Evolutionary conservation across 1,284 basidiomycete genomes (phyloP).

Genomic region (Puccinia hordei): DNA sequence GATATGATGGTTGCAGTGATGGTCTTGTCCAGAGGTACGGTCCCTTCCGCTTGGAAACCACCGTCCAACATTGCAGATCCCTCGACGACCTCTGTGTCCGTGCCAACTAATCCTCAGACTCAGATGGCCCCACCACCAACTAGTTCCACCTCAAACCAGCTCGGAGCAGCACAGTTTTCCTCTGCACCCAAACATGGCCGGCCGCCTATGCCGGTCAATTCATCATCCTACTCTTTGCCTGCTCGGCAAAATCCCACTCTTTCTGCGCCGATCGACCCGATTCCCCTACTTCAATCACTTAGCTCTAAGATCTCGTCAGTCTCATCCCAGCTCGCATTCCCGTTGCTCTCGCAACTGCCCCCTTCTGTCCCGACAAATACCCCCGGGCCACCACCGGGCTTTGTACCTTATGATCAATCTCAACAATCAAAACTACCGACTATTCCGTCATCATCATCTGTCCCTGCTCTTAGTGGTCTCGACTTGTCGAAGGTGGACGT

Average conservation of each 20-base stretch:
- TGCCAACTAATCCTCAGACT: background rate
- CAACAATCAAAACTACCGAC: background rate
- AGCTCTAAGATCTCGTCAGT: conserved; percentile 36
- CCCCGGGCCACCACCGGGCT: conserved; percentile 43
- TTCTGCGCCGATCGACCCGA: conserved; percentile 20
- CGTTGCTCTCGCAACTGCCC: conserved; percentile 32
- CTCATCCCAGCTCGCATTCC: conserved; percentile 29
- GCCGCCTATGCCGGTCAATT: conserved; percentile 1
- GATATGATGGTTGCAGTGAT: conserved; percentile 80
- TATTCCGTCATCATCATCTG: background rate
- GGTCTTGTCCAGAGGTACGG: conserved; percentile 72
- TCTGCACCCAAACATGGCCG: conserved; percentile 12
- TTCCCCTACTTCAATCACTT: conserved; percentile 45
- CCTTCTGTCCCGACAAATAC: background rate
- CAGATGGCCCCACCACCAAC: background rate
- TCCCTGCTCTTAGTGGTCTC: conserved; percentile 9
- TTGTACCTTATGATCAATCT: conserved; percentile 39
- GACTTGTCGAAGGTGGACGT: conserved; percentile 49
- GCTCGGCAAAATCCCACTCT: background rate
- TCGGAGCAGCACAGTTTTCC: conserved; percentile 12
- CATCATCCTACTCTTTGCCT: conserved; percentile 20
- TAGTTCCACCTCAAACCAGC: background rate
- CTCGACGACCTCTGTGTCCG: background rate
- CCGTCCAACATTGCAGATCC: conserved; percentile 2
- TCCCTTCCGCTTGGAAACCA: conserved; percentile 32